Percentiles rank a stretch among this genome's conserved stretches.
phyloP scores from a whole-genome alignment of 768 basidiomycete species.

The Leccinellum albellum region DNA sequence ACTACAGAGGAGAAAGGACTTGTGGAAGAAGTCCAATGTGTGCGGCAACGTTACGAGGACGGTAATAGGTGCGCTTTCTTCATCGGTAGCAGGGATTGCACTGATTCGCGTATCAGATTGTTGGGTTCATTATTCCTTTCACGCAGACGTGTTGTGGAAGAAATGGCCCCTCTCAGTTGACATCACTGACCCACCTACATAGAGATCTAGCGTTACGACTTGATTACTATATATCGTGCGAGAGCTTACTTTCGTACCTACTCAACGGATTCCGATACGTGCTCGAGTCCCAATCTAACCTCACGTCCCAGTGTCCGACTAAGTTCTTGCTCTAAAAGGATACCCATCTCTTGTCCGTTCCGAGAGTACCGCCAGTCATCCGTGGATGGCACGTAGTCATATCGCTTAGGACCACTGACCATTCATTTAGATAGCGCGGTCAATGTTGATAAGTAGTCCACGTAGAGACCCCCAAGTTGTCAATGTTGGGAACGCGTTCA shows the following conservation, averaged over 20 bases:
- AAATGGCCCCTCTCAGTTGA: constrained; percentile 1
- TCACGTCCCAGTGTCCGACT: constrained; percentile 35
- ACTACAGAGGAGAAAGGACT: constrained; percentile 15
- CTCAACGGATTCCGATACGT: constrained; percentile 22
- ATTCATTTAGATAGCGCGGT: constrained; percentile 1
- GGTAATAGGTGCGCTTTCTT: constrained; percentile 50
- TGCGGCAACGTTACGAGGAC: constrained; percentile 59
- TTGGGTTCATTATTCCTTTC: constrained; percentile 64
- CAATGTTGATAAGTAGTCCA: not conserved
- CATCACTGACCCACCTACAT: not conserved
- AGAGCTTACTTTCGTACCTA: constrained; percentile 4
- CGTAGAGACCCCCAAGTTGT: not conserved
- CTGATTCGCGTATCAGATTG: constrained; percentile 38
- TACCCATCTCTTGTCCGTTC: constrained; percentile 56
- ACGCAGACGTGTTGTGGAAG: constrained; percentile 40
- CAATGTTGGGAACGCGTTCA: constrained; percentile 1
- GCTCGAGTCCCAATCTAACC: constrained; percentile 31
- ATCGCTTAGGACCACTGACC: constrained; percentile 85
- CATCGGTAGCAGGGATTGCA: not conserved
- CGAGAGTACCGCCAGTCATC: constrained; percentile 76
- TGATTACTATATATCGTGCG: not conserved
- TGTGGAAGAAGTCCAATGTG: constrained; percentile 41
- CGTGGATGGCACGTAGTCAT: constrained; percentile 60
- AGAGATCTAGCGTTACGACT: too few species aligned
- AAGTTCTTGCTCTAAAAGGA: constrained; percentile 72